phyloP scores from a whole-genome alignment of 441 rosid genomes.

The Populus hybrid region DNA sequence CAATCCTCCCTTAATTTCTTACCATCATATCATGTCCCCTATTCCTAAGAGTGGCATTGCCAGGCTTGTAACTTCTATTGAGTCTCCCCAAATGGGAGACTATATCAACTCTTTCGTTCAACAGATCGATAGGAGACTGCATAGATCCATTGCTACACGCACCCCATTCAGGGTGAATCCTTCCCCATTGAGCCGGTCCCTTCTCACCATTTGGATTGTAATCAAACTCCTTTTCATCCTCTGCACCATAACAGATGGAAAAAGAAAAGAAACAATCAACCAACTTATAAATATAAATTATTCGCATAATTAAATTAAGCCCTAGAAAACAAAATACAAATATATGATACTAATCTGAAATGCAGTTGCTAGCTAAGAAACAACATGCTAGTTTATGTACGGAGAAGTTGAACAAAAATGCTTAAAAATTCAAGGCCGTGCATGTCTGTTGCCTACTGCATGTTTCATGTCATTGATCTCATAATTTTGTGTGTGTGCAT shows the following conservation, averaged over 20 bases:
- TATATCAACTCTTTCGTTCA: conserved; percentile 40
- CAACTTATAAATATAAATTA: background rate
- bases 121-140: conserved; percentile 77
- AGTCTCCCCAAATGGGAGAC: too few species aligned
- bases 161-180: conserved; percentile 56
- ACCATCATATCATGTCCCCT: too few species aligned
- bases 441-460: background rate
- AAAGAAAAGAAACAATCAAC: background rate
- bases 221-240: background rate
- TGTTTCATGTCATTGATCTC: too few species aligned
- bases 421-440: background rate
- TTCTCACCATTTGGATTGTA: conserved; percentile 28
- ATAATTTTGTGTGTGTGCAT: too few species aligned
- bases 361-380: background rate
- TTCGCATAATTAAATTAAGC: too few species aligned
- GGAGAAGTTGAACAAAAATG: background rate
- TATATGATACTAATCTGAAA: background rate
- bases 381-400: background rate
- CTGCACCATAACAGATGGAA: too few species aligned
- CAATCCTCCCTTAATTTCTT: too few species aligned
- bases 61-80: too few species aligned
- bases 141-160: conserved; percentile 58
- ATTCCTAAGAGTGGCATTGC: too few species aligned
- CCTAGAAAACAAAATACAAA: background rate
- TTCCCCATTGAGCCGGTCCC: conserved; percentile 71